phyloP scores from a whole-genome alignment of 495 filamentous ascomycete species.

The Aspergillus conjunctus region DNA sequence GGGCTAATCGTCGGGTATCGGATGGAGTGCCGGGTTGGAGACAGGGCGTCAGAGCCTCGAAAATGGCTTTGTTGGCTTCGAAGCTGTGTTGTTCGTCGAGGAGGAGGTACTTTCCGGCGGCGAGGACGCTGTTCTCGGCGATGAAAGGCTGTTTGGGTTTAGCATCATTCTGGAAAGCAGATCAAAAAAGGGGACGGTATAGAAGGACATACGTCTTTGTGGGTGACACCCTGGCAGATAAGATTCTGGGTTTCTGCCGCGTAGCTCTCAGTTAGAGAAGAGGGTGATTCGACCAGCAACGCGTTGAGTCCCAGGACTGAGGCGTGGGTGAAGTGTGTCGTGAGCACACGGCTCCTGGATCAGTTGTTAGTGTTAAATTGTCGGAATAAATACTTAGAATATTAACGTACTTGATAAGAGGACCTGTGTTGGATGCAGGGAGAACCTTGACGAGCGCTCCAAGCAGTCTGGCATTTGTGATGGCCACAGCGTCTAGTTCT shows the following conservation, averaged over 20 bases:
- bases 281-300: conserved; percentile 76
- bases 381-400: background rate
- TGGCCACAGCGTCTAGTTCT: conserved; percentile 64
- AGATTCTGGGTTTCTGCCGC: conserved; percentile 68
- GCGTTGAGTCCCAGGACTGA: conserved; percentile 86
- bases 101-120: conserved; percentile 93
- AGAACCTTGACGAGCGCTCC: conserved; percentile 87
- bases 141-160: conserved; percentile 67
- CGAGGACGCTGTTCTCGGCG: conserved; percentile 86
- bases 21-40: conserved; percentile 74
- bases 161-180: conserved; percentile 18
- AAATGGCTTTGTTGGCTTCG: conserved; percentile 74
- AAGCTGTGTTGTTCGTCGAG: conserved; percentile 52
- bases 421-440: conserved; percentile 61
- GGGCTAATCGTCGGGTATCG: conserved; percentile 81
- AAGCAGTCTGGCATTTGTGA: conserved; percentile 86
- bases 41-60: conserved; percentile 71
- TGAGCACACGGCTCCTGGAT: conserved; percentile 68
- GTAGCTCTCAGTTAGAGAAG: conserved; percentile 64
- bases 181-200: no score
- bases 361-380: conserved; percentile 17
- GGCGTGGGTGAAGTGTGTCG: conserved; percentile 63
- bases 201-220: conserved; percentile 63
- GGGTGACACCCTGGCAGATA: conserved; percentile 78
- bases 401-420: conserved; percentile 67